Conservation (phyloP, 768 basidiomycete genomes). For the Mycena leptocephala region DNA sequence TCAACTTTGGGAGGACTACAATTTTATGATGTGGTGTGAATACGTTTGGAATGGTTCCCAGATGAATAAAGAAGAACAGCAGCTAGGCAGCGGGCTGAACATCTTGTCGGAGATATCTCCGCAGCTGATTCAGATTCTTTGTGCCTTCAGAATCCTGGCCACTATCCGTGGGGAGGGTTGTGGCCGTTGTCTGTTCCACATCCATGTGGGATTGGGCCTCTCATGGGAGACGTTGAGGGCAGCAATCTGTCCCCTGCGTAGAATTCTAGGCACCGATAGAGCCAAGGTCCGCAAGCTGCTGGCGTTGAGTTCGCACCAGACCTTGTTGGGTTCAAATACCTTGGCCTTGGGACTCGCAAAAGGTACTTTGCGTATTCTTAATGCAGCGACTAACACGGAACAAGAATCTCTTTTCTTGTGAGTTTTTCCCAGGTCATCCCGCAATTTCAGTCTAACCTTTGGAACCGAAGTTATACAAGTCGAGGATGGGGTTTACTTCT, state of each 20-base stretch:
- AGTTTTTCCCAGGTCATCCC: too few relatives aligned
- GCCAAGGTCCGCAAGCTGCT: not conserved
- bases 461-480: not conserved
- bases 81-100: not conserved
- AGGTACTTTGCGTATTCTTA: not conserved
- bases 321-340: not conserved
- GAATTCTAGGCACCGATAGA: not conserved
- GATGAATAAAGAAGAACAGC: not conserved
- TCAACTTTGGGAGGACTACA: constrained; percentile 3
- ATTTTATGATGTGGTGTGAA: not conserved
- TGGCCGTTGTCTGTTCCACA: not conserved
- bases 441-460: constrained; percentile 3
- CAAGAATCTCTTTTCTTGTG: not conserved
- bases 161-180: not conserved
- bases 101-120: not conserved
- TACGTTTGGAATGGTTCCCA: not conserved
- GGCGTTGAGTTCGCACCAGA: not conserved
- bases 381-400: not conserved
- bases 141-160: not conserved
- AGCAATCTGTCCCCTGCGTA: not conserved
- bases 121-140: not conserved
- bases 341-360: not conserved
- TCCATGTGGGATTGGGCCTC: not conserved
- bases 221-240: not conserved
- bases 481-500: too few relatives aligned